Conservation (phyloP, 805 yeast genomes). For the Suhomyces xylopsoci region DNA sequence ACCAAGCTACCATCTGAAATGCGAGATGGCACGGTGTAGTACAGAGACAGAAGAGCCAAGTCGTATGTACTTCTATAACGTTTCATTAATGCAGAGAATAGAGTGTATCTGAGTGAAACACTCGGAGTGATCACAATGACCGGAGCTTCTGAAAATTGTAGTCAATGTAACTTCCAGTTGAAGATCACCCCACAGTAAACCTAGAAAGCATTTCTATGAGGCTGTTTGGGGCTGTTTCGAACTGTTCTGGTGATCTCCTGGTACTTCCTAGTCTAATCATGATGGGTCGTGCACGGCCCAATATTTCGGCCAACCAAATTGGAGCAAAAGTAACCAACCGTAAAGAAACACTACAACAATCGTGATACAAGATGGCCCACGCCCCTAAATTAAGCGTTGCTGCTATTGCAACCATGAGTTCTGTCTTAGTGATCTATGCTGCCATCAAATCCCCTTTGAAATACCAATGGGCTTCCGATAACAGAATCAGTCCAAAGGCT, state of each 20-base stretch:
- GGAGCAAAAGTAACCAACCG: constrained; percentile 11
- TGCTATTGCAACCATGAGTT: constrained; percentile 42
- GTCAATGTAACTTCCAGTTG: no score
- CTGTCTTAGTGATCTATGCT: constrained; percentile 36
- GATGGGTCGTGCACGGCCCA: constrained; percentile 1
- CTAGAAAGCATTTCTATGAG: background rate
- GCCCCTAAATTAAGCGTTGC: constrained; percentile 39
- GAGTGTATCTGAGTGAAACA: no score
- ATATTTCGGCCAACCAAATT: constrained; percentile 7
- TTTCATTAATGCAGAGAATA: no score
- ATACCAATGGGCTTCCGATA: constrained; percentile 39
- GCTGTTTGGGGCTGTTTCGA: no score
- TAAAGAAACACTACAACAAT: background rate
- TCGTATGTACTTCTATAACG: background rate
- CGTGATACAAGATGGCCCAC: constrained; percentile 20
- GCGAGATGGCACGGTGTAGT: background rate
- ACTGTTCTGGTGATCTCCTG: no score
- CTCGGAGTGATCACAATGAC: no score
- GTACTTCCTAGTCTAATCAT: background rate
- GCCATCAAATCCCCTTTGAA: constrained; percentile 42
- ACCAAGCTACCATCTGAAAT: no score
- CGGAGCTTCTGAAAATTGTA: no score
- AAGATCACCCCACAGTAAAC: no score
- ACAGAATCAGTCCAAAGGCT: constrained; percentile 45
- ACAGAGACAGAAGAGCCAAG: background rate